Evolutionary conservation across 306 rosid species (phyloP).

Genomic region (Astragalus glycyphyllos): DNA sequence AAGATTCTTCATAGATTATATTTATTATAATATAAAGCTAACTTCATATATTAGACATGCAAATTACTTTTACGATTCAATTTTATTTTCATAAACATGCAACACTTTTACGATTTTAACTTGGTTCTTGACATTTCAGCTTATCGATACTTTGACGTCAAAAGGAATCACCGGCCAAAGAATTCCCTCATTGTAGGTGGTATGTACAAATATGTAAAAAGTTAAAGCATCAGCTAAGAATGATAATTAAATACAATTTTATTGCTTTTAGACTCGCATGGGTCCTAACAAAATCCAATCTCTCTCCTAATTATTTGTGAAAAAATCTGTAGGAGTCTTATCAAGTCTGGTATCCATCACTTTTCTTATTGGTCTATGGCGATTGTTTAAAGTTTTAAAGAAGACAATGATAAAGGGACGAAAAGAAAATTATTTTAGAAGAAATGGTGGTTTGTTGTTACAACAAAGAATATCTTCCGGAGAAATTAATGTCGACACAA

Average conservation of each 20-base stretch:
- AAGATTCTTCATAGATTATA: too few species aligned
- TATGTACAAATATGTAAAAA: not conserved
- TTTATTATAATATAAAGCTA: too few species aligned
- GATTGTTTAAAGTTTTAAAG: conserved; percentile 6
- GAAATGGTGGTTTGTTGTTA: conserved; percentile 49
- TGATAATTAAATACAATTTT: not conserved
- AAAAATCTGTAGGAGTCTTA: conserved; percentile 36
- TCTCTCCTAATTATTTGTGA: not conserved
- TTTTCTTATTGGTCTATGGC: conserved; percentile 36
- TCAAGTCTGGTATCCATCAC: conserved; percentile 42
- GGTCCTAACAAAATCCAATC: not conserved
- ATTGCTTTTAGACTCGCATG: not conserved
- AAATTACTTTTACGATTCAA: too few species aligned
- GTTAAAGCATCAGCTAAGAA: not conserved
- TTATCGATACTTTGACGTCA: not conserved
- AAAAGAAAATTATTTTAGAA: conserved; percentile 42
- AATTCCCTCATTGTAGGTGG: conserved; percentile 45
- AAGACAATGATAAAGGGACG: conserved; percentile 13
- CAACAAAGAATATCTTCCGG: conserved; percentile 30
- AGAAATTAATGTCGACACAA: conserved; percentile 34
- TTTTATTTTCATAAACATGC: too few species aligned
- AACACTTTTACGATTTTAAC: too few species aligned
- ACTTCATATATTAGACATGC: too few species aligned
- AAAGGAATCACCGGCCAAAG: not conserved
- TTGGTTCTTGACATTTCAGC: not conserved